phyloP scores from a whole-genome alignment of 1,284 basidiomycete species.

The Mycosarcoma mackinlayi region DNA sequence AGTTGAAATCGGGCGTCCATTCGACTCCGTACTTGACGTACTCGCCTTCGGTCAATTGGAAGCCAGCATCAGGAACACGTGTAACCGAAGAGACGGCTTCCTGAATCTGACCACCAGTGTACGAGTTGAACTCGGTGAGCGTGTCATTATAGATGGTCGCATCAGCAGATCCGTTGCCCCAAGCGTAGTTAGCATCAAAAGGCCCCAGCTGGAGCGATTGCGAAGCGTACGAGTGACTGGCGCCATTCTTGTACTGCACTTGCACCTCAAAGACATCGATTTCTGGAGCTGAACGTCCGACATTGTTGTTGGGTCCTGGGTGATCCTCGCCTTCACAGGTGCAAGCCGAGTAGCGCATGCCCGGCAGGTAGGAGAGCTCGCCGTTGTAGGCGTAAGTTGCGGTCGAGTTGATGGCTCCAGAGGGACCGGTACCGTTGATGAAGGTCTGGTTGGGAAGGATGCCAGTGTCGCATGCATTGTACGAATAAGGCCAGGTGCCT shows the following conservation, averaged over 20 bases:
- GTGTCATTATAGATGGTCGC: conserved; percentile 55
- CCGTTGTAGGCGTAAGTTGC: conserved; percentile 58
- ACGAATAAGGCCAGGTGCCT: conserved; percentile 69
- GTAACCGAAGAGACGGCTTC: conserved; percentile 66
- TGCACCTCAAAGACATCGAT: conserved; percentile 70
- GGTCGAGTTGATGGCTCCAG: conserved; percentile 34
- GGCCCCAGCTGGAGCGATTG: conserved; percentile 67
- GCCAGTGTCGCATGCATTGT: conserved; percentile 67
- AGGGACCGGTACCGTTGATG: conserved; percentile 53
- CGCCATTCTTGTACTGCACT: conserved; percentile 70
- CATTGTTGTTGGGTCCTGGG: conserved; percentile 60
- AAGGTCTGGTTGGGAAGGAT: conserved; percentile 62
- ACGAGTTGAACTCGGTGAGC: conserved; percentile 59
- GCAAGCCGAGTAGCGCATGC: conserved; percentile 64
- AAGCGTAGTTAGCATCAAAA: conserved; percentile 62
- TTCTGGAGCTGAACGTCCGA: conserved; percentile 66
- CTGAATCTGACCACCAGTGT: conserved; percentile 64
- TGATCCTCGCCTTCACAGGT: conserved; percentile 62
- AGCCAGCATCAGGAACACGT: conserved; percentile 57
- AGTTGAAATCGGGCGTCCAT: conserved; percentile 63
- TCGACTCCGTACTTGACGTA: conserved; percentile 64
- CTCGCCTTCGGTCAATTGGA: conserved; percentile 35
- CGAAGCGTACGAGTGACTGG: conserved; percentile 55
- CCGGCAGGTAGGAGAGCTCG: conserved; percentile 53
- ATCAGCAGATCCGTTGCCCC: conserved; percentile 45